Evolutionary conservation across 768 basidiomycete genomes (phyloP).

Genomic region (Psilocybe cyanescens): DNA sequence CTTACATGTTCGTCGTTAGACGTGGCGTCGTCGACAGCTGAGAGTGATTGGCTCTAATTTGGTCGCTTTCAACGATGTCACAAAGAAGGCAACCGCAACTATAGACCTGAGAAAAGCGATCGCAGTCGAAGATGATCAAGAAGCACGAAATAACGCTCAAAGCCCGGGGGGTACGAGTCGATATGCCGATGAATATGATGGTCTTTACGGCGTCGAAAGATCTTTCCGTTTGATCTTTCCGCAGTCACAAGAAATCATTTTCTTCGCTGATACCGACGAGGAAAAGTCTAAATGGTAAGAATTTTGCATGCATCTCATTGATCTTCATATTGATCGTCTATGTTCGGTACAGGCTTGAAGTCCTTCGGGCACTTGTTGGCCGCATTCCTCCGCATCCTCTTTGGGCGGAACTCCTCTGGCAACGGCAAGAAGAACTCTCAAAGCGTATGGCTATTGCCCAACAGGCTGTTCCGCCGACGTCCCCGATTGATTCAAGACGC

Average conservation of each 20-base stretch:
- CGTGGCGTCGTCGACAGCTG: constrained; percentile 82
- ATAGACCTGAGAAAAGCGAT: constrained; percentile 88
- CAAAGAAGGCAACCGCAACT: constrained; percentile 87
- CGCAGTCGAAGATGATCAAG: constrained; percentile 77
- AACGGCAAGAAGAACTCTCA: constrained; percentile 63
- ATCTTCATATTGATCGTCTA: constrained; percentile 1
- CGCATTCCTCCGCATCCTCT: constrained; percentile 91
- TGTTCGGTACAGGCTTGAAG: constrained; percentile 68
- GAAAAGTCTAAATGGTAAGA: constrained; percentile 84
- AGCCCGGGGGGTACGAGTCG: constrained; percentile 25
- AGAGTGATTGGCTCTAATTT: constrained; percentile 86
- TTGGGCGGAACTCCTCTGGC: constrained; percentile 93
- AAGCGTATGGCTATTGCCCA: constrained; percentile 39
- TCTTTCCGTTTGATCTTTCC: constrained; percentile 87
- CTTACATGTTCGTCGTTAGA: constrained; percentile 41
- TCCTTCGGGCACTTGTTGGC: constrained; percentile 82
- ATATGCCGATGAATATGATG: constrained; percentile 62
- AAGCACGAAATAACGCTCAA: constrained; percentile 37
- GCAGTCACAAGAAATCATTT: constrained; percentile 77
- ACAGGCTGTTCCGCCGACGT: constrained; percentile 24
- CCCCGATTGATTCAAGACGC: constrained; percentile 15
- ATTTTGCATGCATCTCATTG: background rate
- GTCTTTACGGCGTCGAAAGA: constrained; percentile 71
- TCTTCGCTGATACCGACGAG: constrained; percentile 90
- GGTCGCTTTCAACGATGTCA: constrained; percentile 91